Evolutionary conservation across 2,329 filamentous ascomycete genomes (phyloP).

Genomic region (Penicillium sp.): DNA sequence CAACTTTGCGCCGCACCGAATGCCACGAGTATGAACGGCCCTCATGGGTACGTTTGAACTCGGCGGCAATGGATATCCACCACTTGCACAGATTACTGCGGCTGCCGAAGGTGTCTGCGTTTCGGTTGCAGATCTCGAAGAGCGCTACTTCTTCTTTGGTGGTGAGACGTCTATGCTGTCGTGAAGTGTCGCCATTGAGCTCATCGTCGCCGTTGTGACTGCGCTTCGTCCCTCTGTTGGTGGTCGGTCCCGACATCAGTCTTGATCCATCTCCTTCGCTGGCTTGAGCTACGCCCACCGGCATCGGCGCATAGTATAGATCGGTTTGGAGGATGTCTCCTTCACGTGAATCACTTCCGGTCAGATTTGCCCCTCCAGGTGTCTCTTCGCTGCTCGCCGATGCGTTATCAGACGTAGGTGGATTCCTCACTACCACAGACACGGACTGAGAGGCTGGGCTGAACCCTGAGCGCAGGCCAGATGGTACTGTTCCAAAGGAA

Average conservation of each 20-base stretch:
- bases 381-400: conserved; percentile 14
- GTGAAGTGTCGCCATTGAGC: conserved; percentile 14
- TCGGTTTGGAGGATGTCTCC: conserved; percentile 6
- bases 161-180: conserved; percentile 33
- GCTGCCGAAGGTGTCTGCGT: conserved; percentile 31
- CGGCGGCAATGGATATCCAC: conserved; percentile 34
- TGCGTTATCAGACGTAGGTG: conserved; percentile 1
- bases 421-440: conserved; percentile 13
- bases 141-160: conserved; percentile 35
- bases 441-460: conserved; percentile 7
- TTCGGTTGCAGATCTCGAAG: conserved; percentile 35
- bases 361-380: conserved; percentile 9
- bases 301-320: conserved; percentile 16
- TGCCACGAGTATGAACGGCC: conserved; percentile 38
- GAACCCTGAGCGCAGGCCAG: not conserved
- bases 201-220: conserved; percentile 9
- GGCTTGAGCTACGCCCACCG: conserved; percentile 1
- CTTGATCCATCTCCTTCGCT: conserved; percentile 3
- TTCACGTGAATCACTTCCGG: conserved; percentile 7
- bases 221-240: conserved; percentile 10
- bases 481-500: not conserved
- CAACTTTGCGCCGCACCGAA: conserved; percentile 37
- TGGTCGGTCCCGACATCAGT: conserved; percentile 1
- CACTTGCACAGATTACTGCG: conserved; percentile 38
- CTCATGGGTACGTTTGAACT: conserved; percentile 30